Percentiles rank a stretch among this genome's conserved stretches.
phyloP scores from a whole-genome alignment of 805 yeast genomes.

The Barnettozyma siamensis region DNA sequence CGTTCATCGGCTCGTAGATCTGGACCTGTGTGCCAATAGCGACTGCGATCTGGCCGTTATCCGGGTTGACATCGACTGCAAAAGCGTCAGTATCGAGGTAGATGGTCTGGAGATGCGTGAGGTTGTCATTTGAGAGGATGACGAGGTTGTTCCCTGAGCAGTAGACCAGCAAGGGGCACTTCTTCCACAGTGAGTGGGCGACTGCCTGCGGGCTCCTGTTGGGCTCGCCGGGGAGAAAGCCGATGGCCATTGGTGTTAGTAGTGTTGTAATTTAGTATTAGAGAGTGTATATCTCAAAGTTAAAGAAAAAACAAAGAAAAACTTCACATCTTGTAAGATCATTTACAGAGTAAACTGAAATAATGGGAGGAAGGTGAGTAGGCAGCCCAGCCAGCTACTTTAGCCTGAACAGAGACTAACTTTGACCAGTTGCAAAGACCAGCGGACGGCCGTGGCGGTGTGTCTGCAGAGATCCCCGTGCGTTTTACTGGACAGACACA shows the following conservation, averaged over 20 bases:
- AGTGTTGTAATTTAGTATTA: not conserved
- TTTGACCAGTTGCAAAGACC: conserved; percentile 78
- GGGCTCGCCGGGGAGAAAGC: conserved; percentile 84
- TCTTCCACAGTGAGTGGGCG: conserved; percentile 60
- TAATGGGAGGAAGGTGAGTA: conserved; percentile 50
- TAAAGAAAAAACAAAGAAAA: too few species aligned
- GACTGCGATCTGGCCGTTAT: conserved; percentile 58
- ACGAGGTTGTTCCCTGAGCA: conserved; percentile 88
- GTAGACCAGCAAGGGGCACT: conserved; percentile 42
- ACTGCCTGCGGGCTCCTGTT: conserved; percentile 50
- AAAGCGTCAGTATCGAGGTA: conserved; percentile 62
- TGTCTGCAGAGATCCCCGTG: conserved; percentile 96
- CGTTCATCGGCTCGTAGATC: conserved; percentile 52
- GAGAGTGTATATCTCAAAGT: too few species aligned
- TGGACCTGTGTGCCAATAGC: conserved; percentile 39
- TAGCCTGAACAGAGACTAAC: too few species aligned
- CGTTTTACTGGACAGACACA: conserved; percentile 82
- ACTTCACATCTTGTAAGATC: too few species aligned
- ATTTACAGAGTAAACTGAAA: too few species aligned
- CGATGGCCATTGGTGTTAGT: conserved; percentile 41
- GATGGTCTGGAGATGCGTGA: conserved; percentile 64
- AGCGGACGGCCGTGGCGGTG: conserved; percentile 89
- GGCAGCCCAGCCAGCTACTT: too few species aligned
- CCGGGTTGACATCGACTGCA: conserved; percentile 57
- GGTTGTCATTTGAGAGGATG: conserved; percentile 42